A percentile compares a stretch with the other conserved stretches of the same genome.
Conservation (phyloP, 371 early-diverging fungal genomes). For the Sporodiniella umbellata region DNA sequence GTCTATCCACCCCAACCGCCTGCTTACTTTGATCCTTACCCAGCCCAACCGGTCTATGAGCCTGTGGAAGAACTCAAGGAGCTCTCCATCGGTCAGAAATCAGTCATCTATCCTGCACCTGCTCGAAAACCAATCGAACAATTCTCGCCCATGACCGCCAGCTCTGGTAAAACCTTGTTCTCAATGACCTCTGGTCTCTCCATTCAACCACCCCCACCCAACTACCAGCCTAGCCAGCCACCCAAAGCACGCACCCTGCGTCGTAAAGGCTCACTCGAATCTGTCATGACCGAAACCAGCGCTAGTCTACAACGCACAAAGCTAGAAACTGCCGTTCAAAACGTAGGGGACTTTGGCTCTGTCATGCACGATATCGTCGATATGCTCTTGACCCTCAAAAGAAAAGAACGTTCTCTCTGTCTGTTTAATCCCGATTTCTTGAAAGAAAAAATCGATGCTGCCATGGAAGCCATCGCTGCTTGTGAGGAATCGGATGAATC, state of each 20-base stretch:
- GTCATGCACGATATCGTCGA: slow-evolving; percentile 43
- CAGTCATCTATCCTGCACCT: too few species aligned
- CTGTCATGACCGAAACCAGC: slow-evolving; percentile 47
- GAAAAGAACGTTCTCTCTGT: slow-evolving; percentile 48
- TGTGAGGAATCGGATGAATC: slow-evolving; percentile 27
- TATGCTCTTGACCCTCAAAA: slow-evolving; percentile 43
- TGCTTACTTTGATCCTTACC: too few species aligned
- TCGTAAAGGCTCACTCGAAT: slow-evolving; percentile 42
- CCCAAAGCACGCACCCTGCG: slow-evolving; percentile 30
- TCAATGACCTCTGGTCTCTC: slow-evolving; percentile 38
- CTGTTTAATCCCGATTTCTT: slow-evolving; percentile 49
- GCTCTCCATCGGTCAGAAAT: too few species aligned
- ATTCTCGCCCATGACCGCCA: slow-evolving; percentile 32
- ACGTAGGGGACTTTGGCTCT: slow-evolving; percentile 36
- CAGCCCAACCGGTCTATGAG: too few species aligned
- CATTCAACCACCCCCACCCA: slow-evolving; percentile 26
- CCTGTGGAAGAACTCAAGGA: too few species aligned
- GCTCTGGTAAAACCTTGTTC: slow-evolving; percentile 29
- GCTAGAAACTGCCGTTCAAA: slow-evolving; percentile 37
- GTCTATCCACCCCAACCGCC: background rate
- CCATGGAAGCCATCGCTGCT: slow-evolving; percentile 40
- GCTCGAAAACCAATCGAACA: slow-evolving; percentile 19
- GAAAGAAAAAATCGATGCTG: slow-evolving; percentile 38
- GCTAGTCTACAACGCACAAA: slow-evolving; percentile 36
- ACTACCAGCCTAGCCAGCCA: slow-evolving; percentile 6